Evolutionary conservation across 1,284 basidiomycete species (phyloP).

Genomic region (Cryptococcus sp.): DNA sequence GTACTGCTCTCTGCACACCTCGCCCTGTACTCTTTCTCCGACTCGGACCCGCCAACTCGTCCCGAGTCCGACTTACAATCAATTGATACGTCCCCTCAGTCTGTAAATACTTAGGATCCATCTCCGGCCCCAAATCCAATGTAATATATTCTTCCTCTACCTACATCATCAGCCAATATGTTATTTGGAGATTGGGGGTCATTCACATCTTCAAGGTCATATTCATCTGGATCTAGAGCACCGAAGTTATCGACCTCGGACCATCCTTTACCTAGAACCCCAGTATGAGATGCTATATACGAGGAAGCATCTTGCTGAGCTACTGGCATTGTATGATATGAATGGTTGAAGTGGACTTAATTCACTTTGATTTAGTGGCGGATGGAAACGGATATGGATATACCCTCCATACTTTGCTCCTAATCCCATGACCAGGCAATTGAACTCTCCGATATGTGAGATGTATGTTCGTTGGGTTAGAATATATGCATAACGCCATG

Average conservation of each 20-base stretch:
- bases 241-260: conserved; percentile 34
- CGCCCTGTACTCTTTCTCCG: not conserved
- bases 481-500: too few species aligned
- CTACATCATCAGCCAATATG: conserved; percentile 3
- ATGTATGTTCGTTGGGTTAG: too few species aligned
- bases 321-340: not conserved
- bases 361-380: too few species aligned
- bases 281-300: not conserved
- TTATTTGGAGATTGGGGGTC: too few species aligned
- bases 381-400: too few species aligned
- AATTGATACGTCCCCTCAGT: conserved; percentile 39
- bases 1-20: not conserved
- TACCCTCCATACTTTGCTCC: too few species aligned
- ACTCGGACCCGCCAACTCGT: not conserved
- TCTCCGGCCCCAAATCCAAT: conserved; percentile 36
- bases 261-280: conserved; percentile 36
- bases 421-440: too few species aligned
- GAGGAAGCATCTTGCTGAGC: not conserved
- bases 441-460: too few species aligned
- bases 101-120: conserved; percentile 30
- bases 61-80: conserved; percentile 26
- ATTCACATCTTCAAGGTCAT: conserved; percentile 35
- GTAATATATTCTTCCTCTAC: conserved; percentile 35
- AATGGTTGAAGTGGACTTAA: too few species aligned
- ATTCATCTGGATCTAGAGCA: conserved; percentile 36